Conservation (phyloP, 2,329 filamentous ascomycete genomes). For the Aureobasidium sp. region DNA sequence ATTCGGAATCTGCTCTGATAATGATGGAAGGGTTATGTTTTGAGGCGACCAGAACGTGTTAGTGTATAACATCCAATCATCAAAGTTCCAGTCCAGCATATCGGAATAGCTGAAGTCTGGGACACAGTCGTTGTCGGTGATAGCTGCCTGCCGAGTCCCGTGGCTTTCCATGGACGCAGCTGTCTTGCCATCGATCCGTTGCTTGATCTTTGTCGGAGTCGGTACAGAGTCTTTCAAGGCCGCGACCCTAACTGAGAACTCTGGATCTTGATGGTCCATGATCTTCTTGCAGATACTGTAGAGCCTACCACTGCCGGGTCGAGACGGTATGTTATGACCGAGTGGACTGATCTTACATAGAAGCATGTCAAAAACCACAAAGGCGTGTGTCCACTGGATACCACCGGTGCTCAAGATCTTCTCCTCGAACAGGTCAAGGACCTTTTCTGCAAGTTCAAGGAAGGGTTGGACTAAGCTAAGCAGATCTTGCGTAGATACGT, state of each 20-base stretch:
- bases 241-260: not conserved
- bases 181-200: not conserved
- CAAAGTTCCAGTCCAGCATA: constrained; percentile 11
- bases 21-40: not conserved
- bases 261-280: constrained; percentile 10
- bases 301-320: constrained; percentile 1
- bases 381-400: constrained; percentile 3
- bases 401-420: not conserved
- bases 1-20: not conserved
- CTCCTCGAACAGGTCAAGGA: constrained; percentile 5
- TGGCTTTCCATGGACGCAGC: not conserved
- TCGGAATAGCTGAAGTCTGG: not conserved
- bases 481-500: not conserved
- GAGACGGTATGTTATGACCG: not conserved
- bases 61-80: constrained; percentile 12
- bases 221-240: not conserved
- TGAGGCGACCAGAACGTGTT: not conserved
- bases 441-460: constrained; percentile 1
- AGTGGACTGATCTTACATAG: not conserved
- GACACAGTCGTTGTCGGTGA: not conserved
- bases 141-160: not conserved
- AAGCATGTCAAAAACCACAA: constrained; percentile 7
- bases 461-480: not conserved
- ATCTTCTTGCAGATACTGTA: constrained; percentile 7
- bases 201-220: not conserved